Evolutionary conservation across 805 yeast species (phyloP).

Genomic region (Vanderwaltozyma polyspora): DNA sequence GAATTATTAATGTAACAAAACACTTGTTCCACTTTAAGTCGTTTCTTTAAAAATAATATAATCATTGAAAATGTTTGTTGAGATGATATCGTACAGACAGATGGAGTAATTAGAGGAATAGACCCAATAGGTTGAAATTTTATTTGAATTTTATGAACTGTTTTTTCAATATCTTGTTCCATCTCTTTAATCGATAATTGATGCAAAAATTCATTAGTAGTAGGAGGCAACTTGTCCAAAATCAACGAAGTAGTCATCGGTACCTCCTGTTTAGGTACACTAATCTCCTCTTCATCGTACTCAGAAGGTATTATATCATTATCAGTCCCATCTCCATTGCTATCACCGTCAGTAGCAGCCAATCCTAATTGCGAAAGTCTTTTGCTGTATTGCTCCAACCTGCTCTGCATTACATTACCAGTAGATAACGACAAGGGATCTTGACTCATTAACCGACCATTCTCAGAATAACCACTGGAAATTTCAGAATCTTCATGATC

Average conservation of each 20-base stretch:
- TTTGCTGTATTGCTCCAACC: slow-evolving; percentile 18
- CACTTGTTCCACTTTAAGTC: slow-evolving; percentile 15
- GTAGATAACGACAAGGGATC: too few species aligned
- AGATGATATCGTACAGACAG: slow-evolving; percentile 20
- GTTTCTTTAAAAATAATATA: slow-evolving; percentile 13
- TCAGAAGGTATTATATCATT: slow-evolving; percentile 1
- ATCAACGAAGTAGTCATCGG: slow-evolving; percentile 10
- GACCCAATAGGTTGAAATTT: slow-evolving; percentile 26
- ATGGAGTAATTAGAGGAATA: slow-evolving; percentile 16
- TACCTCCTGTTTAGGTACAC: slow-evolving; percentile 5
- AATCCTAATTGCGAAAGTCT: slow-evolving; percentile 20
- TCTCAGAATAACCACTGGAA: too few species aligned
- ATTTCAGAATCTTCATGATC: slow-evolving; percentile 14
- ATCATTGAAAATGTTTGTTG: slow-evolving; percentile 21
- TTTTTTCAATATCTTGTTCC: not conserved
- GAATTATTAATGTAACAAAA: slow-evolving; percentile 28
- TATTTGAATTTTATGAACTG: slow-evolving; percentile 13
- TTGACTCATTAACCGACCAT: not conserved
- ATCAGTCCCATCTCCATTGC: slow-evolving; percentile 2
- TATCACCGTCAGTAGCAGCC: slow-evolving; percentile 7
- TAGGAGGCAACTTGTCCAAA: slow-evolving; percentile 6
- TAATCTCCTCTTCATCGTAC: slow-evolving; percentile 2
- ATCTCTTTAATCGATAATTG: slow-evolving; percentile 3
- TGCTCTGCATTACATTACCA: slow-evolving; percentile 10
- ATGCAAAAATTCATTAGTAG: slow-evolving; percentile 7